These are phyloP conservation scores for Eimeria brunetti DNA, from an alignment of 169 alveolate genomes.

Conservation along the genomic window DNA sequence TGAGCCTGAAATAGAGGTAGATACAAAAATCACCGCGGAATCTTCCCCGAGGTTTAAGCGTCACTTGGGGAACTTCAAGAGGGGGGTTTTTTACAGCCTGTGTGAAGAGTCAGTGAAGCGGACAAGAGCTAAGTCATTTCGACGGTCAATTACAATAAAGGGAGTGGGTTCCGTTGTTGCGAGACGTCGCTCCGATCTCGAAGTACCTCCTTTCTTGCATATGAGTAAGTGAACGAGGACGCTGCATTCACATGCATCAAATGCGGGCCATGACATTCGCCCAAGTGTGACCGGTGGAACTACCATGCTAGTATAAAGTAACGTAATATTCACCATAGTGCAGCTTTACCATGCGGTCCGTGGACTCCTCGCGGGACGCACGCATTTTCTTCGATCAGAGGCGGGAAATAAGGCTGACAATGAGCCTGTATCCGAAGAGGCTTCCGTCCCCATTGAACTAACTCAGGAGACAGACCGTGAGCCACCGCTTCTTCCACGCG, in stretches of 20 bases:
- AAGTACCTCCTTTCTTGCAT: neutral
- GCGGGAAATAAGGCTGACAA: neutral
- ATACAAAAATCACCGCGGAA: neutral
- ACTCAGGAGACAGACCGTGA: slow-evolving; percentile 25
- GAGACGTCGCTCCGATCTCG: neutral
- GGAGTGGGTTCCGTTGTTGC: slow-evolving; percentile 61
- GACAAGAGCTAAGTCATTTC: neutral
- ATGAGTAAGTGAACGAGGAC: neutral
- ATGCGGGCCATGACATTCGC: neutral
- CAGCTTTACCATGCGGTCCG: neutral
- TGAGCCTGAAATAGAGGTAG: neutral
- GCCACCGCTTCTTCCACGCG: neutral
- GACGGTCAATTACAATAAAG: slow-evolving; percentile 29
- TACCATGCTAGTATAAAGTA: neutral
- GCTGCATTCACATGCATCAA: neutral
- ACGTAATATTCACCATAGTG: neutral
- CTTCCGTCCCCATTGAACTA: neutral
- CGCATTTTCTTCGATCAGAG: neutral
- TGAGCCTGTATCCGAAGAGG: neutral
- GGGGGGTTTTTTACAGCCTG: slow-evolving; percentile 39
- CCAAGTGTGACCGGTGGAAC: neutral
- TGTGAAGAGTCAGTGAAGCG: slow-evolving; percentile 25
- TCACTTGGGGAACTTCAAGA: slow-evolving; percentile 16
- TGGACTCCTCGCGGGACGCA: neutral
- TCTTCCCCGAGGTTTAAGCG: neutral